phyloP scores from a whole-genome alignment of 2,329 filamentous ascomycete genomes.

The Penicillium expansum region DNA sequence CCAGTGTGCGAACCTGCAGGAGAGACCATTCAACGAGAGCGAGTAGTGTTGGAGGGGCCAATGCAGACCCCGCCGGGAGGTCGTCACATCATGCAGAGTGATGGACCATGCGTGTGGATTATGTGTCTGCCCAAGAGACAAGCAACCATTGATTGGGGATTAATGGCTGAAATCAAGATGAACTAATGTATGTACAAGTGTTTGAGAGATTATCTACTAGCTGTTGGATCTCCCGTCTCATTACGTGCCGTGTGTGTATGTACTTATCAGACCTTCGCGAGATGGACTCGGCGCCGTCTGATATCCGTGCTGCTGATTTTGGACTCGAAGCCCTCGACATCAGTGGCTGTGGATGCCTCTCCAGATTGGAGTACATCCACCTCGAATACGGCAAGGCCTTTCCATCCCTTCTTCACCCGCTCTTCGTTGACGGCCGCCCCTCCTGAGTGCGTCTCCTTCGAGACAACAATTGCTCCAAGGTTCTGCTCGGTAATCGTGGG shows the following conservation, averaged over 20 bases:
- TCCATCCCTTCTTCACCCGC: slow-evolving; percentile 73
- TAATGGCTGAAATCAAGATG: slow-evolving; percentile 16
- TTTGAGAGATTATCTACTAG: slow-evolving; percentile 6
- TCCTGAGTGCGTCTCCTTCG: slow-evolving; percentile 79
- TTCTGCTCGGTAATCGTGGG: slow-evolving; percentile 80
- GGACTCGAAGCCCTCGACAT: slow-evolving; percentile 63
- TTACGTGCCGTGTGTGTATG: slow-evolving; percentile 2
- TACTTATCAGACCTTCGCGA: slow-evolving; percentile 29
- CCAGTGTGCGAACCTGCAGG: slow-evolving; percentile 34
- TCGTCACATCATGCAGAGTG: slow-evolving; percentile 28
- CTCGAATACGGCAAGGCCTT: slow-evolving; percentile 73
- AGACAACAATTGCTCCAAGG: slow-evolving; percentile 80
- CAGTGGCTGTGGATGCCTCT: slow-evolving; percentile 44
- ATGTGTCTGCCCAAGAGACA: not conserved
- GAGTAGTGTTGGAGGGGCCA: slow-evolving; percentile 19
- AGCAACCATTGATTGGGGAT: slow-evolving; percentile 10
- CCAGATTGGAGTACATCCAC: slow-evolving; percentile 80
- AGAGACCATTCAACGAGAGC: slow-evolving; percentile 19
- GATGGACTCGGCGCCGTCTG: slow-evolving; percentile 51
- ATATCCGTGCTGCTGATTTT: slow-evolving; percentile 95
- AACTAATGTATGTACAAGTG: slow-evolving; percentile 11
- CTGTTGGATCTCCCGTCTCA: slow-evolving; percentile 1
- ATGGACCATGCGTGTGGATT: slow-evolving; percentile 16
- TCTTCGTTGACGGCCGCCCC: slow-evolving; percentile 84
- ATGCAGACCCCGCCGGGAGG: slow-evolving; percentile 20